Percentiles rank a stretch among this genome's conserved stretches.
phyloP scores from a whole-genome alignment of 148 eudicot genomes.

The Heliosperma pusillum region DNA sequence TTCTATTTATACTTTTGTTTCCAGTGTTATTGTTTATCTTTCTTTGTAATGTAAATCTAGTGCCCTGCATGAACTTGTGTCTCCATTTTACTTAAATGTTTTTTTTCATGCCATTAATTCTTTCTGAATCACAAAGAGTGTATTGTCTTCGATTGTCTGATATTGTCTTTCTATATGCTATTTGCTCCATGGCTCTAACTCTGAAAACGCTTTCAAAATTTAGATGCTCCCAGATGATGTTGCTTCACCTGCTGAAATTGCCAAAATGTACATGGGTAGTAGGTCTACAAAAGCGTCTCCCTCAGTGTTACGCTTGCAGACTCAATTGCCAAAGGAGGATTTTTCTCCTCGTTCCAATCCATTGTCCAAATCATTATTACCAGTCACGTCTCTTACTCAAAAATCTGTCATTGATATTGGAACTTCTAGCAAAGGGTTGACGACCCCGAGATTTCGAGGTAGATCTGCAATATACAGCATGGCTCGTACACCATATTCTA shows the following conservation, averaged over 20 bases:
- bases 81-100: neutral
- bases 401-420: constrained; percentile 34
- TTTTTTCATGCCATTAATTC: neutral
- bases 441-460: constrained; percentile 74
- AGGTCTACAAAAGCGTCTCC: constrained; percentile 57
- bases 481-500: constrained; percentile 86
- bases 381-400: constrained; percentile 32
- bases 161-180: neutral
- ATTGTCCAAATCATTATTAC: constrained; percentile 33
- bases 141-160: neutral
- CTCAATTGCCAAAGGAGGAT: constrained; percentile 44
- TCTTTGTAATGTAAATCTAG: neutral
- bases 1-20: neutral
- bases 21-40: neutral
- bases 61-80: neutral
- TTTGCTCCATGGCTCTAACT: neutral
- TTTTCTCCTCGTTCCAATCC: constrained; percentile 28
- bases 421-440: constrained; percentile 49
- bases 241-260: constrained; percentile 91
- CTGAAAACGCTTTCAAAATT: neutral
- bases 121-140: neutral
- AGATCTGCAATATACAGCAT: constrained; percentile 78
- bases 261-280: constrained; percentile 92
- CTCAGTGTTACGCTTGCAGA: constrained; percentile 39
- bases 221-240: constrained; percentile 63